Evolutionary conservation across 2,329 filamentous ascomycete species (phyloP).

Genomic region (Apiospora pterosperma): DNA sequence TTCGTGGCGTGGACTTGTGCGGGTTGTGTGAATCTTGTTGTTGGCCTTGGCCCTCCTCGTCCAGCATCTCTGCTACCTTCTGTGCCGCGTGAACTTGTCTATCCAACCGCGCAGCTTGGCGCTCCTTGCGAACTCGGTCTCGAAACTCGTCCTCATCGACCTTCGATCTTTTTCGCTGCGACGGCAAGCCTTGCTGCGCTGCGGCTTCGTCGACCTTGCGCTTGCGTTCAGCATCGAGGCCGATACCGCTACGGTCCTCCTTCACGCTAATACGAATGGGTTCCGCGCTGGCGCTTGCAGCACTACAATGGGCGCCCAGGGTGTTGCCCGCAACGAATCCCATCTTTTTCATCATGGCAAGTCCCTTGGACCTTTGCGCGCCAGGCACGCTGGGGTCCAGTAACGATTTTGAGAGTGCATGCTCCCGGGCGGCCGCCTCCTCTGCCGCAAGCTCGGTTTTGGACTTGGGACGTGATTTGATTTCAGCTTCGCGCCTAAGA

Average conservation of each 20-base stretch:
- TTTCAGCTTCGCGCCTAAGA: conserved; percentile 61
- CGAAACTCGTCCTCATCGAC: conserved; percentile 69
- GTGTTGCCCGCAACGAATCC: conserved; percentile 77
- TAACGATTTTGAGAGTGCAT: conserved; percentile 70
- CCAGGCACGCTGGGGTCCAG: conserved; percentile 47
- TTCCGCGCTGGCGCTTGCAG: conserved; percentile 46
- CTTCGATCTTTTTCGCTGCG: conserved; percentile 54
- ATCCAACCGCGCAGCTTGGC: conserved; percentile 66
- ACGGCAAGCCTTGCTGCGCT: conserved; percentile 35
- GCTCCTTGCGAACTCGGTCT: conserved; percentile 66
- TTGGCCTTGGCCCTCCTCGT: conserved; percentile 45
- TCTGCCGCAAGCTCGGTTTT: conserved; percentile 80
- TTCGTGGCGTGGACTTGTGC: conserved; percentile 25
- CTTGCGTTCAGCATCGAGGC: conserved; percentile 80
- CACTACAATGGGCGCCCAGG: conserved; percentile 60
- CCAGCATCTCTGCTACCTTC: conserved; percentile 76
- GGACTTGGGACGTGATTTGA: conserved; percentile 66
- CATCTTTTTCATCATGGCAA: conserved; percentile 96
- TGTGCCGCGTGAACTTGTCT: conserved; percentile 73
- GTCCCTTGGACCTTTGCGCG: conserved; percentile 72
- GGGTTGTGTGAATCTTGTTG: conserved; percentile 12
- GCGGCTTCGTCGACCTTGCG: conserved; percentile 65
- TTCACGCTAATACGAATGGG: conserved; percentile 76
- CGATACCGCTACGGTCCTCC: conserved; percentile 78
- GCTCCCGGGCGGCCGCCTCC: conserved; percentile 69